Percentiles rank a stretch among this genome's conserved stretches.
These are phyloP conservation scores for Fraxinus angustifolia DNA, from an alignment of 305 asterid genomes.

Conservation along the genomic window DNA sequence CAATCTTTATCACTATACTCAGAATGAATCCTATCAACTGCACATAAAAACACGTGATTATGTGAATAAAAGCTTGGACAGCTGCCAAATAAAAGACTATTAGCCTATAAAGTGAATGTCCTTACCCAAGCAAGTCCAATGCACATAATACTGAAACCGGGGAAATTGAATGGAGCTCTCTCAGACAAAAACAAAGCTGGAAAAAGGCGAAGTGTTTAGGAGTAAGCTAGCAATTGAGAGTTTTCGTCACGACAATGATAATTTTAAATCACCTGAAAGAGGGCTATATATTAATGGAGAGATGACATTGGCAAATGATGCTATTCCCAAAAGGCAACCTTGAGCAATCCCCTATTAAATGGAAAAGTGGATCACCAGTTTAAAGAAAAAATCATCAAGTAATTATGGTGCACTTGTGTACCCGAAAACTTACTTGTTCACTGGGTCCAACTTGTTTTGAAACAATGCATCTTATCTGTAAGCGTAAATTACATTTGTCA, in stretches of 20 bases:
- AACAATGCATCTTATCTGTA: constrained; percentile 57
- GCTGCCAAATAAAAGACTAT: neutral
- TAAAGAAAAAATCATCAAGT: neutral
- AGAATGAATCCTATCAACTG: constrained; percentile 47
- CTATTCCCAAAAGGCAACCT: constrained; percentile 47
- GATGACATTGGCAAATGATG: constrained; percentile 41
- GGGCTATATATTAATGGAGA: constrained; percentile 61
- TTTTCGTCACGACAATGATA: neutral
- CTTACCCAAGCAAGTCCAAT: constrained; percentile 58
- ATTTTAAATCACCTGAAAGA: constrained; percentile 38
- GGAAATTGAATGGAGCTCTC: constrained; percentile 47
- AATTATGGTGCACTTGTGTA: neutral
- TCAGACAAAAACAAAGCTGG: constrained; percentile 52
- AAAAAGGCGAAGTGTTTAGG: neutral
- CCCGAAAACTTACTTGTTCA: constrained; percentile 37
- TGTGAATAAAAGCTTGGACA: neutral
- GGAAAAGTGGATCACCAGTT: neutral
- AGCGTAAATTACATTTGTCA: neutral
- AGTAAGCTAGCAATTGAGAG: neutral
- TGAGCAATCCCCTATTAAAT: constrained; percentile 53
- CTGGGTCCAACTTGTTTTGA: constrained; percentile 55
- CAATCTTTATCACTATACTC: constrained; percentile 37
- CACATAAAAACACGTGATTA: constrained; percentile 9
- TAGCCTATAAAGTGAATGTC: neutral
- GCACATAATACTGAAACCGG: constrained; percentile 60